phyloP scores from a whole-genome alignment of 106 monocot genomes.

The Acanthochlamys bracteata region DNA sequence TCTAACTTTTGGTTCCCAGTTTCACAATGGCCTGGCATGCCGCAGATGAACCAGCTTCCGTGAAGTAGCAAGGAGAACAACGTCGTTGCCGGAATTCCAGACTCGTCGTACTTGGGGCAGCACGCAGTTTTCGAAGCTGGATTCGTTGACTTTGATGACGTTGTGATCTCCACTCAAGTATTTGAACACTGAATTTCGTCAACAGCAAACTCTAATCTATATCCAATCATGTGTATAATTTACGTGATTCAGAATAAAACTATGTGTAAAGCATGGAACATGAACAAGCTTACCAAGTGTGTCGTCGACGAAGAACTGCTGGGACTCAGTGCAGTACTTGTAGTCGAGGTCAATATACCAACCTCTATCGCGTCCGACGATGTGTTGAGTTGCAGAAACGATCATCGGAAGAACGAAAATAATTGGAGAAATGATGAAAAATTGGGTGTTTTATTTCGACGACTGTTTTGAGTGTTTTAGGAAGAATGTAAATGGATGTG shows the following conservation, averaged over 20 bases:
- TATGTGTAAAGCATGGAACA: too few species aligned
- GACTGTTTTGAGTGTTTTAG: too few species aligned
- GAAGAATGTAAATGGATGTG: too few species aligned
- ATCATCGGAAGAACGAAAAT: conserved; percentile 5
- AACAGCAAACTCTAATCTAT: background rate
- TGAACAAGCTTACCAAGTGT: background rate
- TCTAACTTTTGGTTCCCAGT: conserved; percentile 8
- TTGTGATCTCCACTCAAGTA: conserved; percentile 13
- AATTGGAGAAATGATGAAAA: background rate
- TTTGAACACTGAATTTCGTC: conserved; percentile 6
- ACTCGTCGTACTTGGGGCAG: background rate
- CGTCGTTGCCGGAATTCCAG: conserved; percentile 10
- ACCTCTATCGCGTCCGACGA: conserved; percentile 11
- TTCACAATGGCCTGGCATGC: conserved; percentile 5
- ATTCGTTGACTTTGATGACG: conserved; percentile 2
- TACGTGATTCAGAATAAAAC: background rate
- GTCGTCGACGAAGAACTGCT: conserved; percentile 11
- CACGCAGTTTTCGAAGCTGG: background rate
- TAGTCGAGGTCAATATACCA: conserved; percentile 9
- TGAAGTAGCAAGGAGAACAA: conserved; percentile 6
- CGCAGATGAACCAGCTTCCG: conserved; percentile 26
- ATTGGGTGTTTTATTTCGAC: background rate
- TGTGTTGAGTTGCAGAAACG: background rate
- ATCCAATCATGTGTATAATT: background rate
- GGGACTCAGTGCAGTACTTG: conserved; percentile 6